Conservation (phyloP, 495 filamentous ascomycete genomes). For the Penicillium daleae region DNA sequence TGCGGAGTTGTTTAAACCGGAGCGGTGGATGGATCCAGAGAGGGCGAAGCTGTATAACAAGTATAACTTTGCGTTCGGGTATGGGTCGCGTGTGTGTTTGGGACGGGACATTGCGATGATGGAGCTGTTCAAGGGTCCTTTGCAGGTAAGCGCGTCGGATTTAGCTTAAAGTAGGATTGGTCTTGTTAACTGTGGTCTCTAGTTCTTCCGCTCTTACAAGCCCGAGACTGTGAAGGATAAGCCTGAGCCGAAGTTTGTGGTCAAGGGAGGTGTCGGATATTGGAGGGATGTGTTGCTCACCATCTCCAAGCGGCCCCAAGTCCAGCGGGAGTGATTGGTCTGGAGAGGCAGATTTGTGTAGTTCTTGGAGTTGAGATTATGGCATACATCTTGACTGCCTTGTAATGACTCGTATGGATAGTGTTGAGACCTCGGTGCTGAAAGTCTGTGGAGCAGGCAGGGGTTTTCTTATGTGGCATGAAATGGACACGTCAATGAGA, state of each 20-base stretch:
- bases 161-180: neutral
- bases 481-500: neutral
- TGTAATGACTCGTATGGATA: neutral
- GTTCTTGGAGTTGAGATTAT: neutral
- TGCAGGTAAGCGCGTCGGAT: slow-evolving; percentile 43
- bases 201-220: slow-evolving; percentile 46
- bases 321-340: neutral
- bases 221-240: slow-evolving; percentile 36
- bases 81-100: slow-evolving; percentile 57
- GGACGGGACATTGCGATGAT: slow-evolving; percentile 59
- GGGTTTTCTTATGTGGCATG: neutral
- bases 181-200: neutral
- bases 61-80: slow-evolving; percentile 57
- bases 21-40: slow-evolving; percentile 50
- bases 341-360: neutral
- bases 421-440: neutral
- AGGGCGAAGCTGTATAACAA: slow-evolving; percentile 52
- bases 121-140: slow-evolving; percentile 58
- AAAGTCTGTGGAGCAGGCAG: neutral
- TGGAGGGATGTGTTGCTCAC: slow-evolving; percentile 53
- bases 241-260: slow-evolving; percentile 41
- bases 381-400: too few species aligned
- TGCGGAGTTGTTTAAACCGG: slow-evolving; percentile 37
- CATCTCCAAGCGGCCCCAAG: slow-evolving; percentile 36
- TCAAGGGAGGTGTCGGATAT: slow-evolving; percentile 54